A percentile compares a stretch with the other conserved stretches of the same genome.
These are phyloP conservation scores for Papiliotrema flavescens DNA, from an alignment of 1,284 basidiomycete species.

Conservation along the genomic window DNA sequence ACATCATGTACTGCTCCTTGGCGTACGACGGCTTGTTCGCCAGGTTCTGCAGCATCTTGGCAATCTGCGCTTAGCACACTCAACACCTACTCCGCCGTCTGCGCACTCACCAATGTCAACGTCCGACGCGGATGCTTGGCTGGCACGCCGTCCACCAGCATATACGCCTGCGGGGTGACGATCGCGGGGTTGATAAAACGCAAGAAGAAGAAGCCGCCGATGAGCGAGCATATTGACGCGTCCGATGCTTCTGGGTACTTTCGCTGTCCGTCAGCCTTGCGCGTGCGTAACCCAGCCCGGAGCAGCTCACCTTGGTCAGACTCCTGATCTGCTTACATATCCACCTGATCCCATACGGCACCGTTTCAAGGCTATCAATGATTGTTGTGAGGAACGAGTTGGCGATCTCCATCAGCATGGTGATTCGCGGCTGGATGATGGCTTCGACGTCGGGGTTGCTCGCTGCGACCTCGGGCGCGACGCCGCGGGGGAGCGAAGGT, in stretches of 20 bases:
- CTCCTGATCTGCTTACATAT: conserved; percentile 99
- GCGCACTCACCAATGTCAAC: conserved; percentile 70
- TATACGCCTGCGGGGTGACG: conserved; percentile 98
- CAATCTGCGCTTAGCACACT: conserved; percentile 61
- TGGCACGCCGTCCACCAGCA: conserved; percentile 96
- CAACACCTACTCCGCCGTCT: not conserved
- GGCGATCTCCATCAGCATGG: conserved; percentile 99
- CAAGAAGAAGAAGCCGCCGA: conserved; percentile 99
- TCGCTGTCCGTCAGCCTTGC: conserved; percentile 55
- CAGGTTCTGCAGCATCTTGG: conserved; percentile 98
- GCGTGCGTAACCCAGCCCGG: not conserved
- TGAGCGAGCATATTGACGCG: conserved; percentile 95
- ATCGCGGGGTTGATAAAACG: conserved; percentile 99
- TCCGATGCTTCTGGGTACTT: conserved; percentile 98
- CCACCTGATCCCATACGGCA: conserved; percentile 98
- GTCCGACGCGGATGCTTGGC: conserved; percentile 96
- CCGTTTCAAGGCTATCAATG: conserved; percentile 94
- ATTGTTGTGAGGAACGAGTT: conserved; percentile 97
- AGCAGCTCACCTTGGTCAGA: conserved; percentile 73
- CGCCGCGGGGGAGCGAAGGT: conserved; percentile 82
- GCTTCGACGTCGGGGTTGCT: conserved; percentile 93
- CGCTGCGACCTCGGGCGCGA: conserved; percentile 87
- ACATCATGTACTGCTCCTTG: conserved; percentile 98
- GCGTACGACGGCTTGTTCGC: conserved; percentile 98
- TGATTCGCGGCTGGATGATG: conserved; percentile 90